Base-by-base conservation (phyloP, 2,329 filamentous ascomycete species). In the Akanthomyces muscarius region DNA sequence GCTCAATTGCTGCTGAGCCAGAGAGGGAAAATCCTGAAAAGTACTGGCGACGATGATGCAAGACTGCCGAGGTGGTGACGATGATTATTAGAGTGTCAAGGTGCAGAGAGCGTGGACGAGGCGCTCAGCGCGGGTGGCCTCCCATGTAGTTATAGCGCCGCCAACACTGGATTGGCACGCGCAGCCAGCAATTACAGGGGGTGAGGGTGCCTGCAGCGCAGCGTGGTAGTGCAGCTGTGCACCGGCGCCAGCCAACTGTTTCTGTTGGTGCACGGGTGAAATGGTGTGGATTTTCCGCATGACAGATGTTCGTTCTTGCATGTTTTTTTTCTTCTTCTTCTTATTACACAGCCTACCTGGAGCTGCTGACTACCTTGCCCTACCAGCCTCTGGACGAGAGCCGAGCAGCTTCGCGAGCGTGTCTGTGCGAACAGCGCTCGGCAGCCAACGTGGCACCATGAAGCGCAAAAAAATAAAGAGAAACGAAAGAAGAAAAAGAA, bases 201-300 rank as follows among this genome's bases (percentile, higher is more conserved):
- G 21, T 14, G 11, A 38, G 45, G 18, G 48, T 53, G 50, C 30
- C 50, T 36, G 30, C 30, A 38, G 30, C 45, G 45, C 21, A 28
- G 23, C 21, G 45, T 48, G n/a, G 45, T 23, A 28, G 45, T 14
- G 45, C 30, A 56, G 41, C 42, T 16, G 44, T 25, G 21, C 16
- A 38, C 6, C 21, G 28, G 30, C 55, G 55, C 30, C 44, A 50
- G 21, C 21, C 44, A 41, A n/a, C 14, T 44, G 25, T 45, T 56
- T 45, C 41, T 45, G 18, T 33, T 45, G 41, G 53, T 45, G 41
- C 53, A 56, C 41, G 41, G 41, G 41, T 56, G 53, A 28, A 16
- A 33, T 56, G 53, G 23, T 23, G 41, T 56, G 41, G 53, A 18
- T 56, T 41, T 45, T 45, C 30, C 18, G 53, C 53, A 55, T 55